Evolutionary conservation across 495 filamentous ascomycete species (phyloP), one percentile per base, ranked within the genome.

Genomic region (Penicillium herquei): DNA sequence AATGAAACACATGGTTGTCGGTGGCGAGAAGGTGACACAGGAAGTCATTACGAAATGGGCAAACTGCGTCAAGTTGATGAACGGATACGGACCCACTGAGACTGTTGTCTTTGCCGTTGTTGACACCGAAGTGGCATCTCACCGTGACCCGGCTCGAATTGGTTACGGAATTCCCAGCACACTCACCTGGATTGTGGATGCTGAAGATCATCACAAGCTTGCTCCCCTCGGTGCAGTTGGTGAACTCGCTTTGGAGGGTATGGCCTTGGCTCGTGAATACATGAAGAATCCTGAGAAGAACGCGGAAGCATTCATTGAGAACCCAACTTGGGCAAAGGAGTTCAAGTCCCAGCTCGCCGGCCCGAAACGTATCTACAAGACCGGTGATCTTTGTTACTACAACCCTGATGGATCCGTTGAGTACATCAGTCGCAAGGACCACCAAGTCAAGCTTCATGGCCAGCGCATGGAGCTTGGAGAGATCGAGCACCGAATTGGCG

Each of bases 381-480:
- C 80, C 13, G 79, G 80, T 13, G 77, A 82, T 58, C 70, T 84
- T 13, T 79, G 73, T 14, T 73, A 72, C 35, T 85, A 84, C 63
- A 77, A 78, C 49, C 63, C 71, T 3, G 78, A 84, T 56, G 82
- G 83, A 2, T 75, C 73, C 0, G 66, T 86, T 18, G 62, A 68
- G 32, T 80, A 72, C 54, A 65, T 88, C 12, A 84, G 84, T 32
- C 79, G 86, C 6, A 83, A 84, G 50, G 86, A 89, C 51, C 76
- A 82, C 47, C 84, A 87, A 59, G 82, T 87, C 21, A 89, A 89
- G 60, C 64, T 89, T 0, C 77, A 81, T n/a, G 86, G 86, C 6
- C 85, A 87, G 55, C 75, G 86, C 12, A 82, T 89, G 64, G 86
- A 89, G 58, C 70, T 88, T 7, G 81, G 78, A 14, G 75, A 78